phyloP scores from a whole-genome alignment of 2,329 filamentous ascomycete species.

The Graphilbum sp. region DNA sequence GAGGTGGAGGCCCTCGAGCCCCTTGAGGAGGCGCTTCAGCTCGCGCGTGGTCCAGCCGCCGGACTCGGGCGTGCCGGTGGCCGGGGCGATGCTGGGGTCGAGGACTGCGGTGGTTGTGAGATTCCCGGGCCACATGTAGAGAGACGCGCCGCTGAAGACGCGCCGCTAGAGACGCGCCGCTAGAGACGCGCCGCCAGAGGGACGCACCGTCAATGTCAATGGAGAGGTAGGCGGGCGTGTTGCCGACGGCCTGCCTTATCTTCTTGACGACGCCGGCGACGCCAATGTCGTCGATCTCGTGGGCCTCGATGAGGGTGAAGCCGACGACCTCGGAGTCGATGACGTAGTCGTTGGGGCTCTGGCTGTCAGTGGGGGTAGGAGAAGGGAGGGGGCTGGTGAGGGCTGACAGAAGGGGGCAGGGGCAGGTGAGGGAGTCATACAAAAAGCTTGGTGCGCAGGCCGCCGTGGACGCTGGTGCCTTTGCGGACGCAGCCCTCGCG shows the following conservation, averaged over 20 bases:
- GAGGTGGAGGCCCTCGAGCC: conserved; percentile 66
- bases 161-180: too few relatives aligned
- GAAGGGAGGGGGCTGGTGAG: too few relatives aligned
- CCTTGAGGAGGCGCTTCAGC: conserved; percentile 65
- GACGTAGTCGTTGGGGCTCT: conserved; percentile 24
- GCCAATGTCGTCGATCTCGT: conserved; percentile 26
- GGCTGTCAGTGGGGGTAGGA: too few relatives aligned
- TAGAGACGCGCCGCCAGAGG: too few relatives aligned
- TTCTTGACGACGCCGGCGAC: conserved; percentile 3
- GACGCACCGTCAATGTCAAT: conserved; percentile 15
- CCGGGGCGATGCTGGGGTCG: conserved; percentile 16
- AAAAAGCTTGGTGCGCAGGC: conserved; percentile 4
- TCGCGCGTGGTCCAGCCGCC: conserved; percentile 84
- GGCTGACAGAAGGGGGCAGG: too few relatives aligned
- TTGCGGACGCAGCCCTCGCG: conserved; percentile 69
- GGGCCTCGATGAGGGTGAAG: conserved; percentile 63
- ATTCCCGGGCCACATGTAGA: too few relatives aligned
- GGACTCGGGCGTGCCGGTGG: conserved; percentile 72
- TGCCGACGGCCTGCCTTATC: conserved; percentile 25
- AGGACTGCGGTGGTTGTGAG: too few relatives aligned
- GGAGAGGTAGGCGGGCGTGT: conserved; percentile 9
- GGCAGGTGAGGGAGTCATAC: too few relatives aligned
- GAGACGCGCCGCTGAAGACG: too few relatives aligned
- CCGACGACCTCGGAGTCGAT: conserved; percentile 75
- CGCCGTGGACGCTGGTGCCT: conserved; percentile 35